phyloP scores from a whole-genome alignment of 805 yeast genomes.

The Kuraishia capsulata region DNA sequence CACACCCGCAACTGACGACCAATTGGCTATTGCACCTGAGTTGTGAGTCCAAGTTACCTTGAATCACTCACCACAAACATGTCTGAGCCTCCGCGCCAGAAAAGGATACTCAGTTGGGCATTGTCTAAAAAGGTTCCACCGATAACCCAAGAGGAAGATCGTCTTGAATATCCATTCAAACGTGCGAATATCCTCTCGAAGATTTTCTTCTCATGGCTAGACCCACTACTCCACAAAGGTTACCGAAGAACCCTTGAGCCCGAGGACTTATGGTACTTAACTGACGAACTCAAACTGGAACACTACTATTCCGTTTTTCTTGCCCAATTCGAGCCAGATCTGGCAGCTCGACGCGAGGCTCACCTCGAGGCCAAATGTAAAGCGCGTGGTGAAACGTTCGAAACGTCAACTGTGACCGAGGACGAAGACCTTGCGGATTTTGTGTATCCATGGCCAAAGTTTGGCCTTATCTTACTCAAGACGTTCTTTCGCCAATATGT shows the following conservation, averaged over 20 bases:
- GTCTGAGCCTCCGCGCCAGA: constrained; percentile 3
- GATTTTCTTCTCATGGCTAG: constrained; percentile 57
- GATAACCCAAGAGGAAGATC: constrained; percentile 40
- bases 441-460: constrained; percentile 9
- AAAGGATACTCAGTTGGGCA: constrained; percentile 4
- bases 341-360: background rate
- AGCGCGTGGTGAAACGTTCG: constrained; percentile 15
- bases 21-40: too few relatives aligned
- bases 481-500: constrained; percentile 41
- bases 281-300: constrained; percentile 33
- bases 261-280: constrained; percentile 47
- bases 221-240: constrained; percentile 56
- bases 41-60: too few relatives aligned
- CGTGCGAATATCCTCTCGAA: constrained; percentile 30
- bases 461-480: constrained; percentile 30
- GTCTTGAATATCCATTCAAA: constrained; percentile 34
- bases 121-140: constrained; percentile 35
- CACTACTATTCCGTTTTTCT: constrained; percentile 1
- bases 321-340: background rate
- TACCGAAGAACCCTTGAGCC: constrained; percentile 64
- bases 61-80: too few relatives aligned
- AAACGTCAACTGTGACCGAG: constrained; percentile 18
- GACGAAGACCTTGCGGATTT: constrained; percentile 18
- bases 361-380: constrained; percentile 9
- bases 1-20: too few relatives aligned